Conservation (phyloP, 345 rosid genomes). For the Clausena lansium region DNA sequence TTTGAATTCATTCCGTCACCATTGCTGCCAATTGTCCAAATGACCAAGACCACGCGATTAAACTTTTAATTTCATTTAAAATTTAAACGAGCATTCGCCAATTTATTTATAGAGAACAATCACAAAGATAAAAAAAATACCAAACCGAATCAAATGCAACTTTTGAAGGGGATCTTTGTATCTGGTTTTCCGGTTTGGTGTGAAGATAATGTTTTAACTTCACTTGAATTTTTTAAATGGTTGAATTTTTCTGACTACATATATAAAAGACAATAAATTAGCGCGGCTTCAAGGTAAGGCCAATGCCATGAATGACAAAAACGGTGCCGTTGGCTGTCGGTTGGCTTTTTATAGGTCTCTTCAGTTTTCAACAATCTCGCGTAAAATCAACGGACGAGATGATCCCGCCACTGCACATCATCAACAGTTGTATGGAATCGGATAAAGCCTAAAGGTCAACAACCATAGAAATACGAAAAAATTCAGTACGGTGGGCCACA, state of each 20-base stretch:
- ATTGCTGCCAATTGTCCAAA: too few relatives aligned
- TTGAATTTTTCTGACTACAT: not conserved
- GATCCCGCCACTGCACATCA: not conserved
- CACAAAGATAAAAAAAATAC: too few relatives aligned
- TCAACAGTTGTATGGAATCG: not conserved
- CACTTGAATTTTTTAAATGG: too few relatives aligned
- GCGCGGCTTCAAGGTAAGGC: not conserved
- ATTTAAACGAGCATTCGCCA: too few relatives aligned
- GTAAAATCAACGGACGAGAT: constrained; percentile 4
- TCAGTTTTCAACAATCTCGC: not conserved
- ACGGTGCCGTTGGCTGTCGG: constrained; percentile 20
- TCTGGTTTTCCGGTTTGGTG: too few relatives aligned
- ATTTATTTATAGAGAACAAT: too few relatives aligned
- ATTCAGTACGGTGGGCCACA: constrained; percentile 9
- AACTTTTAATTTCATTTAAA: too few relatives aligned
- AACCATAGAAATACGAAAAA: not conserved
- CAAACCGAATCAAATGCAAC: not conserved
- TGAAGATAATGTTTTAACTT: too few relatives aligned
- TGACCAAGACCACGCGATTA: too few relatives aligned
- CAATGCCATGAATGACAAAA: not conserved
- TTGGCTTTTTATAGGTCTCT: not conserved
- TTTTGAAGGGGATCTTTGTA: too few relatives aligned
- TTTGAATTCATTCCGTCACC: too few relatives aligned
- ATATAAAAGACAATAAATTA: not conserved
- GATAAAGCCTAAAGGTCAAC: constrained; percentile 15